Percentiles rank a stretch among this genome's conserved stretches.
These are phyloP conservation scores for Drosera capensis DNA, from an alignment of 148 eudicot species.

Conservation along the genomic window DNA sequence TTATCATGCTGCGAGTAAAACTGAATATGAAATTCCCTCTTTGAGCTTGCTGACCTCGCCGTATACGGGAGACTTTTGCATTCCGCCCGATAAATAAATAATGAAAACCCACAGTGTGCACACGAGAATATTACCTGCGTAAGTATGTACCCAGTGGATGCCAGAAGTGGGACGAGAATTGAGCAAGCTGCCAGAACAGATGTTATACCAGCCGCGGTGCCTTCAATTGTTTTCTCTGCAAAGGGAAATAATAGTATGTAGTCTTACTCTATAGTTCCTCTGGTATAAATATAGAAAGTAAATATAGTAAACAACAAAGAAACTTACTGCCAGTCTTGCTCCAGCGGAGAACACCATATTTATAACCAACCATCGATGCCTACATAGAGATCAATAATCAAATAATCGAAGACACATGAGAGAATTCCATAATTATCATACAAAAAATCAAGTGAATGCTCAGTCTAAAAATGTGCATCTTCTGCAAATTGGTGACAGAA, in stretches of 20 bases:
- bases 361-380: conserved; percentile 98
- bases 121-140: no score
- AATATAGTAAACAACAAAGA: conserved; percentile 1
- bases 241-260: conserved; percentile 4
- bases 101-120: no score
- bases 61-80: no score
- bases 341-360: conserved; percentile 90
- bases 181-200: conserved; percentile 87
- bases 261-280: background rate
- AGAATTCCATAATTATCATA: background rate
- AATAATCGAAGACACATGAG: no score
- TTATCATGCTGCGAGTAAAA: no score
- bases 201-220: conserved; percentile 94
- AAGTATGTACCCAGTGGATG: conserved; percentile 64
- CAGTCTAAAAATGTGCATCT: no score
- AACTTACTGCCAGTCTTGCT: conserved; percentile 89
- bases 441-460: background rate
- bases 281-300: background rate
- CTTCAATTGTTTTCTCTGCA: conserved; percentile 88
- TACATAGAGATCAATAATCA: conserved; percentile 19
- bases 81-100: no score
- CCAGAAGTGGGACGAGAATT: conserved; percentile 66
- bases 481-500: no score
- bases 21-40: no score
- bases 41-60: no score